Percentiles rank a stretch among this genome's conserved stretches.
Conservation (phyloP, 2,329 filamentous ascomycete species). For the Colletotrichum acutatum region DNA sequence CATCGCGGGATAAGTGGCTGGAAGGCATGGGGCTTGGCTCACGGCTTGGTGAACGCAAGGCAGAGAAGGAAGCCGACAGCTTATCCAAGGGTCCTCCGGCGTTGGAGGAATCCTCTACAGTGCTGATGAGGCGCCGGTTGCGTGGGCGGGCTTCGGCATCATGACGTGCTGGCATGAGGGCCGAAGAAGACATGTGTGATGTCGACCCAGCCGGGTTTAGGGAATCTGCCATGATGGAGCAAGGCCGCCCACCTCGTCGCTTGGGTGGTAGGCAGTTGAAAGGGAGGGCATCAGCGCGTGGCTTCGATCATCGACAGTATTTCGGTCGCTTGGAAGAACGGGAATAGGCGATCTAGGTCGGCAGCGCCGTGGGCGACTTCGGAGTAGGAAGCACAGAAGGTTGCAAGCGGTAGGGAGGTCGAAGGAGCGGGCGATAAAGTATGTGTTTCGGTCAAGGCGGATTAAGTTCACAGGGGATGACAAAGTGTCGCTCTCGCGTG, state of each 20-base stretch:
- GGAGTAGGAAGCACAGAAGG: not conserved
- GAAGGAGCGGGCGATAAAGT: not conserved
- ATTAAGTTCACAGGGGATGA: slow-evolving; percentile 9
- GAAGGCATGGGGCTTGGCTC: slow-evolving; percentile 61
- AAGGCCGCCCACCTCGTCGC: slow-evolving; percentile 31
- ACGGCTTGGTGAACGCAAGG: slow-evolving; percentile 53
- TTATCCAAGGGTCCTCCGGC: slow-evolving; percentile 45
- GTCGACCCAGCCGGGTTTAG: slow-evolving; percentile 43
- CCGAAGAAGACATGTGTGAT: slow-evolving; percentile 58
- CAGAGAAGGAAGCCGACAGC: slow-evolving; percentile 37
- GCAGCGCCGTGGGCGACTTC: slow-evolving; percentile 1
- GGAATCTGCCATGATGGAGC: slow-evolving; percentile 35
- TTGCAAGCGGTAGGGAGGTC: not conserved
- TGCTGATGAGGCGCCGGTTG: slow-evolving; percentile 57
- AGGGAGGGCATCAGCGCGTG: slow-evolving; percentile 33
- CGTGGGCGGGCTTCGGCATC: slow-evolving; percentile 60
- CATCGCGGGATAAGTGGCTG: slow-evolving; percentile 39
- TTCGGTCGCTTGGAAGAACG: slow-evolving; percentile 6
- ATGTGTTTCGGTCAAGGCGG: not conserved
- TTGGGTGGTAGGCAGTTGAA: slow-evolving; percentile 31
- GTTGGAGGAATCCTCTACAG: slow-evolving; percentile 41
- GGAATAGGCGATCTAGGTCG: not conserved
- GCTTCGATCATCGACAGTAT: slow-evolving; percentile 22
- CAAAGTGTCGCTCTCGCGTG: slow-evolving; percentile 10
- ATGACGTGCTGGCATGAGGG: slow-evolving; percentile 53